A percentile compares a stretch with the other conserved stretches of the same genome.
phyloP scores from a whole-genome alignment of 2,329 filamentous ascomycete species.

The Cladophialophora exuberans region DNA sequence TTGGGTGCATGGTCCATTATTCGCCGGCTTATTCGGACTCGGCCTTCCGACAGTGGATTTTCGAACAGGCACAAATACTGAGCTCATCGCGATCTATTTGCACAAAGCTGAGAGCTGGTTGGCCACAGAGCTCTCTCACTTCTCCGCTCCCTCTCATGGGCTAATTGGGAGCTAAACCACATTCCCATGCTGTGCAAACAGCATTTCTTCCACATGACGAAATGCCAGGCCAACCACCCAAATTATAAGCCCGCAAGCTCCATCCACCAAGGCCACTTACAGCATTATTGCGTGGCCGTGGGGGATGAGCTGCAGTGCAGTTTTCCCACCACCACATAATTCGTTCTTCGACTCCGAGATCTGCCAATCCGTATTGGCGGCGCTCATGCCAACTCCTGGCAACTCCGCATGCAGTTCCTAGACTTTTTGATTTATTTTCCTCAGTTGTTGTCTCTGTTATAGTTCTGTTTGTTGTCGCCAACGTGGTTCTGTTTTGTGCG shows the following conservation, averaged over 20 bases:
- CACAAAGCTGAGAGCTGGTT: too few relatives aligned
- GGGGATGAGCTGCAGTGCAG: slow-evolving; percentile 1
- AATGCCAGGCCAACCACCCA: slow-evolving; percentile 2
- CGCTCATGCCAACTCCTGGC: slow-evolving; percentile 6
- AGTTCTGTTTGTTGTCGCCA: slow-evolving; percentile 8
- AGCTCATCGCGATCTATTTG: too few relatives aligned
- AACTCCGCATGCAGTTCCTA: not conserved
- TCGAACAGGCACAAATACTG: too few relatives aligned
- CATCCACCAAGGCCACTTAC: not conserved
- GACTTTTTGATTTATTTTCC: not conserved
- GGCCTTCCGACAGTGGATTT: too few relatives aligned
- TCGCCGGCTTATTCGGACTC: too few relatives aligned
- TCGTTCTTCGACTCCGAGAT: slow-evolving; percentile 4
- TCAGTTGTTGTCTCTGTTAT: not conserved
- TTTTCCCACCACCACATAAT: not conserved
- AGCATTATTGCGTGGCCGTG: slow-evolving; percentile 6
- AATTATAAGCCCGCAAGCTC: not conserved
- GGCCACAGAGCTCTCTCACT: not conserved
- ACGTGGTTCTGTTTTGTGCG: slow-evolving; percentile 2
- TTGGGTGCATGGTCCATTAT: too few relatives aligned
- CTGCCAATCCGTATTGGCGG: slow-evolving; percentile 8
- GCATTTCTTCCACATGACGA: not conserved
- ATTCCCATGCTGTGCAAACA: not conserved
- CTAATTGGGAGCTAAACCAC: not conserved
- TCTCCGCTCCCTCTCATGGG: not conserved